Evolutionary conservation across 495 filamentous ascomycete species (phyloP).

Genomic region (Trichoderma orchidacearum): DNA sequence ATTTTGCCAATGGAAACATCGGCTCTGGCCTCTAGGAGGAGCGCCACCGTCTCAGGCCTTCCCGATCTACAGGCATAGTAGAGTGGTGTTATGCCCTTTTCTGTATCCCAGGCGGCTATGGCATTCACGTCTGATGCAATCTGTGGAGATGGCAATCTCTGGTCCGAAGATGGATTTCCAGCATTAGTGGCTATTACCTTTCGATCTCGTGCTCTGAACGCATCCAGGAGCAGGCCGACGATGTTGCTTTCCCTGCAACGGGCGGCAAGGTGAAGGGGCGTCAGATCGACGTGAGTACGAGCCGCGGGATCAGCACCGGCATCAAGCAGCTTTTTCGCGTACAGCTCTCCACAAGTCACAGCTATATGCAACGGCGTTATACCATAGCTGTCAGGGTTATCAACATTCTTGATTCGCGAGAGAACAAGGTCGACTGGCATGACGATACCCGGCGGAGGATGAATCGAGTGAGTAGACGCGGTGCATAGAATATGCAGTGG

Average conservation of each 20-base stretch:
- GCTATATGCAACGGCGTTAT: neutral
- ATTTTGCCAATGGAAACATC: slow-evolving; percentile 9
- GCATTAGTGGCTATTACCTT: neutral
- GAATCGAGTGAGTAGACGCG: neutral
- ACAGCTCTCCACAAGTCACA: neutral
- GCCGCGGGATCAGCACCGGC: slow-evolving; percentile 15
- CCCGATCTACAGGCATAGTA: slow-evolving; percentile 24
- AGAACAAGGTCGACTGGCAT: neutral
- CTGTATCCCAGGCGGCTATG: neutral
- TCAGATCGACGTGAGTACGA: slow-evolving; percentile 16
- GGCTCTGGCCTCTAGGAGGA: slow-evolving; percentile 22
- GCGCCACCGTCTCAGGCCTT: slow-evolving; percentile 15
- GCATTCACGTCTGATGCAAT: neutral
- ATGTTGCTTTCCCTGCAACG: slow-evolving; percentile 19
- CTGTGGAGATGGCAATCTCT: neutral
- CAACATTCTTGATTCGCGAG: neutral
- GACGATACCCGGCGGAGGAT: neutral
- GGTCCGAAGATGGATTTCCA: neutral
- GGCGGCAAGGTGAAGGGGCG: slow-evolving; percentile 25
- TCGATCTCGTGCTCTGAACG: slow-evolving; percentile 7
- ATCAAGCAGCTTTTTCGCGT: slow-evolving; percentile 17
- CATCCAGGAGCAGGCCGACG: slow-evolving; percentile 21
- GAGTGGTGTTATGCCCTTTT: slow-evolving; percentile 8
- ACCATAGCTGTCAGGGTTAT: neutral
- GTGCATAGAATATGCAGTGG: neutral